Base-by-base conservation (phyloP, 345 rosid species). In the Hibiscus trionum region DNA sequence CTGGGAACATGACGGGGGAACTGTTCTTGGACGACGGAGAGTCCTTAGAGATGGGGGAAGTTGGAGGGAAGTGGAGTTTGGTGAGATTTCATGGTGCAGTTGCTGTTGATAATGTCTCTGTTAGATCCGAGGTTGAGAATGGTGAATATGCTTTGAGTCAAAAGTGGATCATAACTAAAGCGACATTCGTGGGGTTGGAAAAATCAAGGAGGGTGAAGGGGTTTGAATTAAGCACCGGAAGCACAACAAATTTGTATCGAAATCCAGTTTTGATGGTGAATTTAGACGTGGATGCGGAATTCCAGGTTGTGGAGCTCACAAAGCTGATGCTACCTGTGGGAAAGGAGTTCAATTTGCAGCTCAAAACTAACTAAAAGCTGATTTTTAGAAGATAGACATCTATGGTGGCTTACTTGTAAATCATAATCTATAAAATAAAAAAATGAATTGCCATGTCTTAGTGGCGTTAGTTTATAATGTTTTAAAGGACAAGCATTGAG, bases 1-100 rank as follows among this genome's bases (percentile, higher is more conserved):
- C 2, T 0, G 86, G 76, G 44, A 86, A 84, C 59, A 77, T 84
- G 49, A 79, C 73, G 0, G 97, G 97, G 3, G 76, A 86, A 77
- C 74, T 84, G 35, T 91, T 86, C 80, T 67, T 87, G 31, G 97
- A 91, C 24, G 91, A 91, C 2, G 92, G 90, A 2, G 90, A 85
- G 64, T 82, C 79, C 7, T 0, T 85, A 29, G 76, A 73, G 76
- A 86, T 91, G 88, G 93, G 95, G 42, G 75, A 64, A 4, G 79
- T 50, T n/a, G 89, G 81, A 12, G 86, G 85, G 10, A 73, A 72
- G 1, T 88, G 93, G 95, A 86, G 77, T 47, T 79, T 82, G 0
- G 86, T 88, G 47, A 81, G 42, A 61, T 91, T 91, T 59, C 4
- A 47, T 27, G 80, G 84, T 16, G 76, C 75, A 9, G 29, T 37